Base-by-base conservation (phyloP, 331 rosid genomes). In the Ulmus americana region DNA sequence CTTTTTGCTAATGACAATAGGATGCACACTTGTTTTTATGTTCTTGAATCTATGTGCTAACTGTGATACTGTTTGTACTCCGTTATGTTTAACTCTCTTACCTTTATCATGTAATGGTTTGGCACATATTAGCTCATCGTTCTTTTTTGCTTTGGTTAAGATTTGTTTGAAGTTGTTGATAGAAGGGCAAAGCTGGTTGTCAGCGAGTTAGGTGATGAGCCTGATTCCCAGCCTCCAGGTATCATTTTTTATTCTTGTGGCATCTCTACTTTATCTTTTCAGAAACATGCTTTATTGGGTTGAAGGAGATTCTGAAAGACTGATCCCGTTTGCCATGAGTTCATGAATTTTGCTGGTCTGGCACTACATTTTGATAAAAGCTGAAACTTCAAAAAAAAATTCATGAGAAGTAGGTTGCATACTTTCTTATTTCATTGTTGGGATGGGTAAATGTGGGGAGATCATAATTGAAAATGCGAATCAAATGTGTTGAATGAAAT, bases 181-280 rank as follows among this genome's bases (percentile, higher is more conserved):
- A 92, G 97, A 76, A 84, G 87, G 65, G 99, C 99, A 16, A 94
- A 94, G 85, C 79, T 79, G 52, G 99, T 82, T 72, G 99, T 82
- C 59, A 80, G 62, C 54, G 98, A 92, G 49, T 70, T 81, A 55
- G 53, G 83, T 7, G 99, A 85, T 69, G 95, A 87, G 74, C 41
- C 83, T 49, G 85, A 83, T 68, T 65, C 81, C 20, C 87, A 82
- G 64, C 22, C 90, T 67, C 80, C 85, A 80, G 99, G 99, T 94
- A 77, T 72, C 47, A 55, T 60, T 72, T 71, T 67, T 53, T 12
- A 68, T 42, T 63, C 74, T 39, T 2, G 4, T 28, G 61, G 55
- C 52, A 41, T 66, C 7, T 39, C 54, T 67, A 38, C 8, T 9
- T 3, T 44, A 18, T 47, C 35, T 0, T 6, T 55, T 14, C 64